Conservation (phyloP, 1,284 basidiomycete species). For the Ganoderma sinense region DNA sequence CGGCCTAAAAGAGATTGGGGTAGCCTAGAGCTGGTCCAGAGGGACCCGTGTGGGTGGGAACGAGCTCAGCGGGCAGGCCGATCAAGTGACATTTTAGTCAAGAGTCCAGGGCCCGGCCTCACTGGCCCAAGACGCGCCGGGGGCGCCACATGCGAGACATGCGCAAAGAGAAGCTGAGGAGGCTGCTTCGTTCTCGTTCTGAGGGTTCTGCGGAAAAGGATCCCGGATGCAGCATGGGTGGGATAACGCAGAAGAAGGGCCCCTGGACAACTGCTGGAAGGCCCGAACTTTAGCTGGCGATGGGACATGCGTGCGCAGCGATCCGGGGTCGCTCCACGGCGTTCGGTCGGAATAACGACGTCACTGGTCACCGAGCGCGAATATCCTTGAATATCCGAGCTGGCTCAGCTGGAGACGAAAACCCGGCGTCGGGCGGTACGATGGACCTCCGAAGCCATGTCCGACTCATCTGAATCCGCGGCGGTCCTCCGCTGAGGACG, state of each 20-base stretch:
- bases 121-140: not conserved
- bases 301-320: slow-evolving; percentile 3
- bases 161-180: slow-evolving; percentile 9
- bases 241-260: slow-evolving; percentile 4
- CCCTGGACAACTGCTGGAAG: slow-evolving; percentile 1
- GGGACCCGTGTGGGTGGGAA: slow-evolving; percentile 6
- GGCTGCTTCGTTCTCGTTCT: not conserved
- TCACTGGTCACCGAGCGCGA: slow-evolving; percentile 5
- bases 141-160: slow-evolving; percentile 11
- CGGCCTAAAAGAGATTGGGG: not conserved
- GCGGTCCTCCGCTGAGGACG: slow-evolving; percentile 21
- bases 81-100: slow-evolving; percentile 24
- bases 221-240: slow-evolving; percentile 19
- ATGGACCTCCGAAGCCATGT: slow-evolving; percentile 15
- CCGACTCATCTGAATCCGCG: slow-evolving; percentile 4
- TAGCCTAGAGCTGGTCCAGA: slow-evolving; percentile 15
- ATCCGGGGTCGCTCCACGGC: slow-evolving; percentile 26
- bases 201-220: slow-evolving; percentile 9
- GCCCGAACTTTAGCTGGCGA: slow-evolving; percentile 6
- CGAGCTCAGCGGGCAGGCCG: slow-evolving; percentile 6
- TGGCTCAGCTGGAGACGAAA: not conserved
- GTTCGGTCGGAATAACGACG: slow-evolving; percentile 28
- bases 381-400: not conserved
- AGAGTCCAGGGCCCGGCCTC: not conserved
- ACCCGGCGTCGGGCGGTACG: slow-evolving; percentile 19